phyloP scores from a whole-genome alignment of 1,284 basidiomycete genomes.

The Leccinum angustisporum region DNA sequence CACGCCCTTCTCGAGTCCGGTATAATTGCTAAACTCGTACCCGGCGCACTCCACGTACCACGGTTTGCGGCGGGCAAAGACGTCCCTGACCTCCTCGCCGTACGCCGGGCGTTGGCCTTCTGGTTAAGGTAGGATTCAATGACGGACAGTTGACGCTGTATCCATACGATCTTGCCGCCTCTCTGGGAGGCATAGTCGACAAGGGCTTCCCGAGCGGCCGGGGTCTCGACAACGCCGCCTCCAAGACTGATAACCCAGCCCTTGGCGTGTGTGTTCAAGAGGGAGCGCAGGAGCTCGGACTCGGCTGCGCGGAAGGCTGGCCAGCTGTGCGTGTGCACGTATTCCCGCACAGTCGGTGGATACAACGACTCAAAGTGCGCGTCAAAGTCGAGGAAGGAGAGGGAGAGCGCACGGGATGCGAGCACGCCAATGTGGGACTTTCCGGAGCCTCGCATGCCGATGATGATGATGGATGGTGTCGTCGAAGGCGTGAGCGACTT shows the following conservation, averaged over 20 bases:
- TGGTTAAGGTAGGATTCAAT: constrained; percentile 77
- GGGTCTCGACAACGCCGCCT: constrained; percentile 92
- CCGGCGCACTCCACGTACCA: constrained; percentile 89
- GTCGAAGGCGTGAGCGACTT: constrained; percentile 19
- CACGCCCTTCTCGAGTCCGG: constrained; percentile 36
- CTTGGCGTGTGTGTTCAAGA: constrained; percentile 56
- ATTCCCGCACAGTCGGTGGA: constrained; percentile 68
- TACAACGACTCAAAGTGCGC: constrained; percentile 71
- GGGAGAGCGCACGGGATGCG: constrained; percentile 72
- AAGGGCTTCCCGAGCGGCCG: constrained; percentile 70
- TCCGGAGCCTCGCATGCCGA: constrained; percentile 97
- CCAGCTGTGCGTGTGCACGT: constrained; percentile 79
- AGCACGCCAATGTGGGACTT: constrained; percentile 89
- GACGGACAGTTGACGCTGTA: constrained; percentile 69
- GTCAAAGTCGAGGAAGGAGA: constrained; percentile 86
- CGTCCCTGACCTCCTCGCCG: constrained; percentile 81
- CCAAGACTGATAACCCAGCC: constrained; percentile 89
- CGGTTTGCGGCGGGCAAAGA: constrained; percentile 81
- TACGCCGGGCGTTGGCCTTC: constrained; percentile 84
- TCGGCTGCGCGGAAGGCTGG: constrained; percentile 71
- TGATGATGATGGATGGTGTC: constrained; percentile 63
- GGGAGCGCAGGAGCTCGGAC: constrained; percentile 55
- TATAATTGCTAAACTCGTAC: constrained; percentile 84
- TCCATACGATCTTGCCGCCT: constrained; percentile 66
- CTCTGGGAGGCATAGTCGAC: constrained; percentile 58